Conservation (phyloP, 345 rosid species). For the Syzygium aqueum region DNA sequence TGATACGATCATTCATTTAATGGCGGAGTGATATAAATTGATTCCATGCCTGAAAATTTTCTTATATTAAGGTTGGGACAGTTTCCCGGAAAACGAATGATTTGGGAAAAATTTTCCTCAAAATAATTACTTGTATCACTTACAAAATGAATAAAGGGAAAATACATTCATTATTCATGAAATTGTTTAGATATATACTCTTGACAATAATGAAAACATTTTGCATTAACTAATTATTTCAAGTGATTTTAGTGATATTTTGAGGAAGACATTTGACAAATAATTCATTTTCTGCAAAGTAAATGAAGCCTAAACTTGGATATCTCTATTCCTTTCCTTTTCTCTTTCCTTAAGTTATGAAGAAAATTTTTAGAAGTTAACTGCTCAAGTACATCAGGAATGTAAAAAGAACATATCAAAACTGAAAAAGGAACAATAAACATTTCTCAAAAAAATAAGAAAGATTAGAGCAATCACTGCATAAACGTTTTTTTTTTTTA, state of each 20-base stretch:
- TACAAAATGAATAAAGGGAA: too few relatives aligned
- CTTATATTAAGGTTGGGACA: background rate
- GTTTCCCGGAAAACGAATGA: accelerated
- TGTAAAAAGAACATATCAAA: background rate
- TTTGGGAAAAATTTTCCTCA: too few relatives aligned
- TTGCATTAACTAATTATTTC: too few relatives aligned
- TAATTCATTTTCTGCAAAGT: too few relatives aligned
- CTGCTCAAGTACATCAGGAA: background rate
- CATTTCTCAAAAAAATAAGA: background rate
- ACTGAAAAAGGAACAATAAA: background rate
- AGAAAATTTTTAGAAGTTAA: background rate
- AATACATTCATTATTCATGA: too few relatives aligned
- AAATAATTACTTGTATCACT: accelerated
- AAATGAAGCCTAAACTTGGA: too few relatives aligned
- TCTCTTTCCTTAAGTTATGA: background rate
- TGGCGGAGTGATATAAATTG: background rate
- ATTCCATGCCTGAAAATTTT: background rate
- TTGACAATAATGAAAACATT: background rate
- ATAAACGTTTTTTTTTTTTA: too few relatives aligned
- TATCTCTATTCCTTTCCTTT: background rate
- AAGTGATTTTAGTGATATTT: too few relatives aligned
- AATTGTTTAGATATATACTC: background rate
- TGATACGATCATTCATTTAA: background rate
- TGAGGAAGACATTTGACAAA: accelerated
- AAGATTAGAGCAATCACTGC: background rate